A percentile compares a stretch with the other conserved stretches of the same genome.
Evolutionary conservation across 192 early-diverging fungal species (phyloP).

Genomic region (Backusella australiensis): DNA sequence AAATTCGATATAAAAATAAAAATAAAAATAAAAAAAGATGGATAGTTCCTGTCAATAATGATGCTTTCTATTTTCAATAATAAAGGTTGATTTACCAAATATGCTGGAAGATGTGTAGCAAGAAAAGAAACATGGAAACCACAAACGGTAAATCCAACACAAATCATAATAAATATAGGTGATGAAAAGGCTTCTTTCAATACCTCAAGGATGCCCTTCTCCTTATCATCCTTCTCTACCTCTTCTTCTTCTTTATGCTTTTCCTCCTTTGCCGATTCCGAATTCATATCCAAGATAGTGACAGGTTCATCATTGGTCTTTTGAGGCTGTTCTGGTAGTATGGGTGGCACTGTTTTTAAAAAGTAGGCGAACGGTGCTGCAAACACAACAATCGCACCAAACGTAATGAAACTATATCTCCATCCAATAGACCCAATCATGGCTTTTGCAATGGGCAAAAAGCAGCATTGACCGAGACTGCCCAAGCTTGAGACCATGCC

Average conservation of each 20-base stretch:
- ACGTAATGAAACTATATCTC: constrained; percentile 19
- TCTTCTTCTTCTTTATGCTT: not conserved
- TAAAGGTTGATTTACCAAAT: constrained; percentile 18
- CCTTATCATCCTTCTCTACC: not conserved
- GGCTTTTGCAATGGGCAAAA: constrained; percentile 29
- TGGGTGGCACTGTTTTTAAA: constrained; percentile 15
- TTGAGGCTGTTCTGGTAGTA: not conserved
- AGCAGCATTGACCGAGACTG: constrained; percentile 37
- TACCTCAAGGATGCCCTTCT: constrained; percentile 10
- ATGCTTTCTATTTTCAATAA: not conserved
- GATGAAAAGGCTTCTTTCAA: constrained; percentile 29
- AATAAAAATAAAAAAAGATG: not conserved
- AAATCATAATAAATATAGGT: constrained; percentile 28
- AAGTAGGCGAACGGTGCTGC: constrained; percentile 20
- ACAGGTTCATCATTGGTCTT: not conserved
- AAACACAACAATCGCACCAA: constrained; percentile 4
- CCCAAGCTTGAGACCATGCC: constrained; percentile 36
- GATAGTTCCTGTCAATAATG: no score
- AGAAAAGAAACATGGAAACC: constrained; percentile 40
- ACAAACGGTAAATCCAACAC: constrained; percentile 31
- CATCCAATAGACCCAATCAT: constrained; percentile 26
- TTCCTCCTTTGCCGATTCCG: not conserved
- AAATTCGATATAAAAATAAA: not conserved
- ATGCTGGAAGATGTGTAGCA: constrained; percentile 37
- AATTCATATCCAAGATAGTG: not conserved